Base-by-base conservation (phyloP, 2,329 filamentous ascomycete species). In the Fusarium lyarnte region DNA sequence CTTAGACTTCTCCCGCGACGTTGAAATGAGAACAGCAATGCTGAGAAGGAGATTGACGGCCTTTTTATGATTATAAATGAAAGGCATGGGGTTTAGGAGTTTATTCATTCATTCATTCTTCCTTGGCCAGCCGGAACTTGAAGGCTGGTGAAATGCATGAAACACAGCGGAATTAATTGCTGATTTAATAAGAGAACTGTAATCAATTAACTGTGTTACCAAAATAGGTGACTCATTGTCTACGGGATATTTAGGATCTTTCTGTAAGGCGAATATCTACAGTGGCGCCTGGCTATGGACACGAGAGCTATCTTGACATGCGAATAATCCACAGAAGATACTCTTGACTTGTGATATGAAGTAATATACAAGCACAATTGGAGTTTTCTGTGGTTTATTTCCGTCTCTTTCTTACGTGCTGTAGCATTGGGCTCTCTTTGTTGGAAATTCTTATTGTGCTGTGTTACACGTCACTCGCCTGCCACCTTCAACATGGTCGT, bases 31-130 rank as follows among this genome's bases (percentile, higher is more conserved):
- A 45, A 45, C 47, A 29, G 16, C 16, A 25, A 29, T 45, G 19
- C 33, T 29, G 36, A 31, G 33, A n/a, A 35, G 25, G 19, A 31
- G 16, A n/a, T 66, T 52, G 29, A 66, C 62, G 52, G 63, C 45
- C 45, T 60, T 49, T 46, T 58, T 17, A 63, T 41, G 38, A 54
- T 31, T 45, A 60, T n/a, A 46, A 11, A 64, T 27, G 53, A 35
- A 57, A 35, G 25, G 19, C 33, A 52, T 38, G 25, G 39, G 45
- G 36, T 51, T 58, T 46, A 46, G 65, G 57, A 57, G 60, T 70
- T 61, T 31, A 16, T 23, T 38, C 36, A 12, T 38, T 38, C 36
- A n/a, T 54, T 27, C 36, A 23, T 45, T 46, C 39, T 38, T 33
- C 13, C 29, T 53, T 25, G 6, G 25, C 29, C 29, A 43, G 35